Evolutionary conservation across 495 filamentous ascomycete species (phyloP), one percentile per base, ranked within the genome.

Genomic region (Clavariopsis aquatica): DNA sequence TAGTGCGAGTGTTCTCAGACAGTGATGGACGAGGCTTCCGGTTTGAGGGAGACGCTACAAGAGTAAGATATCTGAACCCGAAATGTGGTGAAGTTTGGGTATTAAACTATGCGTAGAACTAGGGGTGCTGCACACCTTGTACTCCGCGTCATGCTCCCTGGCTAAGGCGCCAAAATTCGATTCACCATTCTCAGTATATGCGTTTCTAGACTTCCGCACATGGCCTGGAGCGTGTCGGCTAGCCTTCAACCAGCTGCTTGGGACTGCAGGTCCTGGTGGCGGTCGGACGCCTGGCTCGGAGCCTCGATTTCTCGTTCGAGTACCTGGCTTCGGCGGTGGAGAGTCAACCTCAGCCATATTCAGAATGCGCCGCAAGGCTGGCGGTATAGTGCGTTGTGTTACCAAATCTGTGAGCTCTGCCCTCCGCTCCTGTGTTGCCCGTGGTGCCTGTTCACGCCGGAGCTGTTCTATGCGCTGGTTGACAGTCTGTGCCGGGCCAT

Each of bases 321-420:
- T 60, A 56, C 79, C 80, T 23, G 80, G 79, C 47, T 88, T 85
- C 31, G 88, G 88, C 17, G 76, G 76, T 7, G 88, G 89, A 12
- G 83, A 78, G n/a, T 86, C 84, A 27, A 84, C 84, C 68, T 92
- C 89, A 34, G 87, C 87, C 26, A 91, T 78, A 49, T 88, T 82
- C 29, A 93, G 80, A 45, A 93, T 81, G 31, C 83, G 78, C 27
- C 82, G 73, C 20, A 86, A 68, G 15, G 79, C 78, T 0, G 83
- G 84, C 57, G 83, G 84, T 0, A 87, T 78, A 0, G 82, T 81
- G 52, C 78, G 75, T 20, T 64, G 54, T 17, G 63, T 72, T 31
- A 73, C 65, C 8, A 67, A 55, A 27, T 68, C 72, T 47, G 68
- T 73, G 17, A 78, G 51, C 52, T 71, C 61, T 57, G 73, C 54